phyloP scores from a whole-genome alignment of 192 early-diverging fungal species.

The Backusella mclennaniae region DNA sequence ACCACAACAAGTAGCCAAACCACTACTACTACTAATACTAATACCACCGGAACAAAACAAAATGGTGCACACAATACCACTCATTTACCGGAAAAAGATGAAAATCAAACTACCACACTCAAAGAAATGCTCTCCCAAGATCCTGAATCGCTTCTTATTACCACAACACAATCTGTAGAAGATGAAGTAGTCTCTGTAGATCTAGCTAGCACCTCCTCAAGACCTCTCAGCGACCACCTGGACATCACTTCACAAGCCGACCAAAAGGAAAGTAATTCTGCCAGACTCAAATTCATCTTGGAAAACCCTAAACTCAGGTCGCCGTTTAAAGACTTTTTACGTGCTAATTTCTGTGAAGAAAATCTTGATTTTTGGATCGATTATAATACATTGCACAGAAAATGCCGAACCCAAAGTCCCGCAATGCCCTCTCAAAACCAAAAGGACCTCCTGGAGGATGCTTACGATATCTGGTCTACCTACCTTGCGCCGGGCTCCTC shows the following conservation, averaged over 20 bases:
- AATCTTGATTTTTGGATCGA: constrained; percentile 74
- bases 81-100: neutral
- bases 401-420: constrained; percentile 42
- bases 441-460: constrained; percentile 46
- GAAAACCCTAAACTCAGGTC: constrained; percentile 48
- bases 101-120: constrained; percentile 4
- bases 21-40: neutral
- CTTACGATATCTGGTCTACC: constrained; percentile 51
- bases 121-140: constrained; percentile 10
- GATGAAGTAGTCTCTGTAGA: neutral
- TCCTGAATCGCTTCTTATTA: constrained; percentile 10
- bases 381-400: constrained; percentile 38
- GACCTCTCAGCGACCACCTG: neutral
- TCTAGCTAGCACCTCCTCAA: neutral
- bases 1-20: neutral
- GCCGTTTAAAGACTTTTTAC: constrained; percentile 63
- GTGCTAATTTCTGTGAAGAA: constrained; percentile 69
- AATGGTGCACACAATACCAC: neutral
- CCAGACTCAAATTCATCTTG: constrained; percentile 61
- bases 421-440: constrained; percentile 38
- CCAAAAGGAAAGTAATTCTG: constrained; percentile 50
- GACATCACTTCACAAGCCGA: constrained; percentile 8
- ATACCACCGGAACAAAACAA: neutral
- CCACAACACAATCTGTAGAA: neutral
- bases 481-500: constrained; percentile 45